Conservation (phyloP, 2,329 filamentous ascomycete species). For the Penicillium sp. region DNA sequence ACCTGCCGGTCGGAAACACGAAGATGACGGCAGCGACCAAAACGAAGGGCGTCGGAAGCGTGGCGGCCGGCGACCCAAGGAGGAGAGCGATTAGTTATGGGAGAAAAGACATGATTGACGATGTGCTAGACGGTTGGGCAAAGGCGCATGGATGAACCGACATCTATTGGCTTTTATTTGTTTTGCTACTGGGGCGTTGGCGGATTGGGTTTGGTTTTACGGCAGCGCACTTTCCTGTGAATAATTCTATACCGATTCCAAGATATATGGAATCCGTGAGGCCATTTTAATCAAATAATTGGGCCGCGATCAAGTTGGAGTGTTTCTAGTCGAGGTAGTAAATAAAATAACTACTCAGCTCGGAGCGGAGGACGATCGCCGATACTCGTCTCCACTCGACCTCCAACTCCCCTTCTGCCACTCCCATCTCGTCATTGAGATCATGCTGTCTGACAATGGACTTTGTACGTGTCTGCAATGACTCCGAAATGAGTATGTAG, state of each 20-base stretch:
- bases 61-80: conserved; percentile 38
- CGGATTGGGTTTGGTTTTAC: conserved; percentile 14
- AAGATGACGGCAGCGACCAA: conserved; percentile 45
- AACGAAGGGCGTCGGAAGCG: conserved; percentile 48
- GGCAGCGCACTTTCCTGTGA: conserved; percentile 26
- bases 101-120: conserved; percentile 18
- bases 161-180: background rate
- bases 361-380: conserved; percentile 12
- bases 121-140: conserved; percentile 21
- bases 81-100: conserved; percentile 34
- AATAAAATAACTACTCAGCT: background rate
- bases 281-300: background rate
- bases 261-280: background rate
- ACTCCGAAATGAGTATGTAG: background rate
- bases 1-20: conserved; percentile 42
- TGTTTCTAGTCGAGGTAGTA: too few relatives aligned
- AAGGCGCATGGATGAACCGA: conserved; percentile 20
- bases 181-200: conserved; percentile 12
- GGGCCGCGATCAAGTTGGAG: background rate
- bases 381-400: conserved; percentile 21
- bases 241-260: conserved; percentile 16
- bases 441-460: conserved; percentile 40
- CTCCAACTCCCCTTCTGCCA: conserved; percentile 15
- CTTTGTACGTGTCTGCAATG: conserved; percentile 37
- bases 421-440: conserved; percentile 22